phyloP scores from a whole-genome alignment of 495 filamentous ascomycete genomes.

The Penicillium paxilli region DNA sequence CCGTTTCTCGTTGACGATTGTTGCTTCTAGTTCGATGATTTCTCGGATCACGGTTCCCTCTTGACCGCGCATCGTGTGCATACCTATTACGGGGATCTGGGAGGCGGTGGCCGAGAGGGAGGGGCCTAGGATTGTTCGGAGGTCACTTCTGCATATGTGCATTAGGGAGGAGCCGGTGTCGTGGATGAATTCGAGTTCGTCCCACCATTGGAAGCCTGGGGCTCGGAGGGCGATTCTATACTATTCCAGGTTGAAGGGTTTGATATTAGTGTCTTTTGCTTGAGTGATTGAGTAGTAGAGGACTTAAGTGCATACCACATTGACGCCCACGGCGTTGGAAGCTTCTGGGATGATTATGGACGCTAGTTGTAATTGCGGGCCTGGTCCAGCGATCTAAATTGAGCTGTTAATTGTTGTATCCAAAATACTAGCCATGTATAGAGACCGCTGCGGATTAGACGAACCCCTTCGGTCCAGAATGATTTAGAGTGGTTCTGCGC shows the following conservation, averaged over 20 bases:
- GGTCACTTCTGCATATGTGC: not conserved
- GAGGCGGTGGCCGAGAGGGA: not conserved
- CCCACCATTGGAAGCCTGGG: not conserved
- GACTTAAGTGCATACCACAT: not conserved
- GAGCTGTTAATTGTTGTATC: not conserved
- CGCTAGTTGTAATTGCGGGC: not conserved
- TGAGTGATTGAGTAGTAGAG: not conserved
- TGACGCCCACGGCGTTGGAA: not conserved
- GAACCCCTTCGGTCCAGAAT: constrained; percentile 4
- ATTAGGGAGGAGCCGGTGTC: not conserved
- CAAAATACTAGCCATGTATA: not conserved
- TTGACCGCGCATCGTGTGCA: not conserved
- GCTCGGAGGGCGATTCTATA: not conserved
- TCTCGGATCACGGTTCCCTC: not conserved
- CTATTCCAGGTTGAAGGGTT: not conserved
- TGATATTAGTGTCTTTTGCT: not conserved
- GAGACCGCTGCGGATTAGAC: not conserved
- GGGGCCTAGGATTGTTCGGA: not conserved
- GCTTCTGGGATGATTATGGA: not conserved
- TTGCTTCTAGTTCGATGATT: not conserved
- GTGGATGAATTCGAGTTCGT: not conserved
- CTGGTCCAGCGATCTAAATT: not conserved
- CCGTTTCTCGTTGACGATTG: not conserved
- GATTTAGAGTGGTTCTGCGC: not conserved
- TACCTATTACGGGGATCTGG: not conserved